These are phyloP conservation scores for Boletus eberwhitei DNA, from an alignment of 768 basidiomycete species.

Conservation along the genomic window DNA sequence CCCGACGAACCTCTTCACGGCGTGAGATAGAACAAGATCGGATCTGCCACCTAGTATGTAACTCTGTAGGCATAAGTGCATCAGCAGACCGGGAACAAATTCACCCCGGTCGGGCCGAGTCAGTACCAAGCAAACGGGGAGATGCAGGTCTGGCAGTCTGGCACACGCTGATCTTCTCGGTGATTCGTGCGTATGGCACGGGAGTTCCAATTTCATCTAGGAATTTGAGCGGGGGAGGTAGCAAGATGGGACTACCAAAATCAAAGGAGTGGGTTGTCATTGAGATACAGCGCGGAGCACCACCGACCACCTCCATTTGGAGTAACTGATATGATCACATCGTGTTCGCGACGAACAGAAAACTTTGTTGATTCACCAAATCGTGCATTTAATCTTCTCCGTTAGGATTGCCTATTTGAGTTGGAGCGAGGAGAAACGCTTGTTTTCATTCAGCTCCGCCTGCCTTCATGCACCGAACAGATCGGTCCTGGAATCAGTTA, in stretches of 20 bases:
- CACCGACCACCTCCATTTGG: neutral
- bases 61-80: neutral
- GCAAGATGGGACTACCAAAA: neutral
- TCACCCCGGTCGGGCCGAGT: neutral
- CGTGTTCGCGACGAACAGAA: neutral
- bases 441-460: neutral
- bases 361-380: neutral
- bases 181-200: slow-evolving; percentile 2
- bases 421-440: neutral
- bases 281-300: neutral
- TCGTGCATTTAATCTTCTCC: neutral
- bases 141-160: neutral
- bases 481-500: neutral
- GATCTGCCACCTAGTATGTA: neutral
- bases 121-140: neutral
- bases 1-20: neutral
- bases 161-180: neutral
- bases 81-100: neutral
- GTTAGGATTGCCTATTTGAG: neutral
- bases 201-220: neutral
- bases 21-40: neutral
- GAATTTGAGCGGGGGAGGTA: neutral
- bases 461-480: neutral
- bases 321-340: neutral
- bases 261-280: neutral